phyloP scores from a whole-genome alignment of 768 basidiomycete genomes.

The Holtermanniella nyarrowii region DNA sequence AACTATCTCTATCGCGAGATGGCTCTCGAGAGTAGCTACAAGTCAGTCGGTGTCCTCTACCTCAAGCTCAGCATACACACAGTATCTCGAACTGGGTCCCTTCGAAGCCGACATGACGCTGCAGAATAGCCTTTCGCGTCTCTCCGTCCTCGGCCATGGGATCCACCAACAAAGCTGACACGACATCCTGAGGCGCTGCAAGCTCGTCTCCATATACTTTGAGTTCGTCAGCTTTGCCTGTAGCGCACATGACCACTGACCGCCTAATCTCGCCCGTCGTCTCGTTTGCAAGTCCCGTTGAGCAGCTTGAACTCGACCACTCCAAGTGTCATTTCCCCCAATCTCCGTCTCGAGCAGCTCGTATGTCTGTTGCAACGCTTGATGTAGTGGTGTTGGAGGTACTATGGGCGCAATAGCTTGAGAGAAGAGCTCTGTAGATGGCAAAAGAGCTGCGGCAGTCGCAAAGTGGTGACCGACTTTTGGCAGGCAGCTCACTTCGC shows the following conservation, averaged over 20 bases:
- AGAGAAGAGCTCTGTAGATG: not conserved
- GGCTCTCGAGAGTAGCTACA: not conserved
- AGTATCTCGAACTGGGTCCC: constrained; percentile 10
- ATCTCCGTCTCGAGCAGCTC: constrained; percentile 18
- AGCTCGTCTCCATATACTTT: constrained; percentile 22
- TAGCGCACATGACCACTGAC: not conserved
- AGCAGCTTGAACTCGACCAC: constrained; percentile 10
- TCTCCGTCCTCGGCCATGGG: constrained; percentile 21
- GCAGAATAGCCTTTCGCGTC: constrained; percentile 10
- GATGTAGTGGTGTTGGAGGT: not conserved
- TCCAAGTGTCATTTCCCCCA: constrained; percentile 28
- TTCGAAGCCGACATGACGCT: constrained; percentile 9
- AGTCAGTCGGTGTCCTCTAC: not conserved
- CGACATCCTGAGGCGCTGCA: constrained; percentile 20
- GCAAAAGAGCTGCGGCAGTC: not conserved
- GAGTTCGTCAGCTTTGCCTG: not conserved
- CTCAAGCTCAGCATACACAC: not conserved
- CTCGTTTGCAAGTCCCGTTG: constrained; percentile 8
- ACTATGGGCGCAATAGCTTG: not conserved
- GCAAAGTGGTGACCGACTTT: too few relatives aligned
- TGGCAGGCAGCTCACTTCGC: too few relatives aligned
- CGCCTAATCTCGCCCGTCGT: constrained; percentile 8
- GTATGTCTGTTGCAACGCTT: constrained; percentile 4
- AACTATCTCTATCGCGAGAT: not conserved
- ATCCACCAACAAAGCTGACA: constrained; percentile 30